Evolutionary conservation across 2,329 filamentous ascomycete species (phyloP), one percentile per base, ranked within the genome.

Genomic region (Aspergillus flavus): DNA sequence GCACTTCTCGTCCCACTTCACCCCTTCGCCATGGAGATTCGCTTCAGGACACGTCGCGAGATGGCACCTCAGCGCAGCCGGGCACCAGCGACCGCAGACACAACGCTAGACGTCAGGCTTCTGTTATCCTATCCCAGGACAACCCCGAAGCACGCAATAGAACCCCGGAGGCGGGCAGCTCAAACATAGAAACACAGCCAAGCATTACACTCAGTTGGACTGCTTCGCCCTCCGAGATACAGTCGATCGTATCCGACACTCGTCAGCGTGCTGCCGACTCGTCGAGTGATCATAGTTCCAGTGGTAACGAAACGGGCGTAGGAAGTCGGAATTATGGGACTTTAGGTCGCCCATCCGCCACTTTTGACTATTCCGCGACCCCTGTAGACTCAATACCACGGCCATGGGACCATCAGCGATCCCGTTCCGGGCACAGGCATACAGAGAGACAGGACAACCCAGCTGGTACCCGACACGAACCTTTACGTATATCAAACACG

Each of bases 121-220:
- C 81, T 45, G 72, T 81, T 53, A 72, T 82, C 41, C 68, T 80
- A 34, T 79, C 81, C 2, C 79, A 79, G 48, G 72, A 69, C 52
- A 71, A 68, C 59, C 39, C 64, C 32, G 66, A 67, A 34, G 46
- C 66, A 34, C 70, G 65, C 59, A 64, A 64, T 64, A 66, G 73
- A 68, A 64, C 68, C 63, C 62, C 73, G 61, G 71, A 75, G 62
- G 52, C 62, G 14, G 66, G 61, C 26, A 62, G 62, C 41, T 63
- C 71, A 16, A 71, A 61, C 36, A 55, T 66, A 30, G 76, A 78
- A 55, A 66, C 69, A 26, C 74, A 76, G 53, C 72, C 78, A 6
- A 75, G 66, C 54, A 68, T 77, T 55, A 75, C 76, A 54, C 69
- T 78, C 14, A 76, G 75, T 64, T 78, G 78, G 74, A 79, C 78